Conservation (phyloP, 768 basidiomycete species). For the Leccinellum luteum region DNA sequence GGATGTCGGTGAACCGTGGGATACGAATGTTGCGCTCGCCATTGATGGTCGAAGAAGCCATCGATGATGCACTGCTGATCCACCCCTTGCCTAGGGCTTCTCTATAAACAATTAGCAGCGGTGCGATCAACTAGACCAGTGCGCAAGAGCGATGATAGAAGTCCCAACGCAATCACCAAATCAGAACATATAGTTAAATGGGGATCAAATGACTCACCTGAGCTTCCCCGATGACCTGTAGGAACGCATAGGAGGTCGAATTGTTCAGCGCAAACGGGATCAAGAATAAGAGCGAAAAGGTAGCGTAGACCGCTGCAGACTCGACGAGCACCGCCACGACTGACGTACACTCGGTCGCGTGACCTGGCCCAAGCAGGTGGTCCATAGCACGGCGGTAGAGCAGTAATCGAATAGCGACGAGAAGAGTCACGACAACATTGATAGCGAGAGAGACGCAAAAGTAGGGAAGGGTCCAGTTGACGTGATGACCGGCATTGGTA, state of each 20-base stretch:
- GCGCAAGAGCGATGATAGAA: not conserved
- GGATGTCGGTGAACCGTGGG: conserved; percentile 23
- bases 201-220: conserved; percentile 24
- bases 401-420: conserved; percentile 27
- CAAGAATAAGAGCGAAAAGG: conserved; percentile 26
- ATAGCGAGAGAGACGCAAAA: conserved; percentile 24
- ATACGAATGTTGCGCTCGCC: conserved; percentile 10
- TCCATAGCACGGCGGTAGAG: conserved; percentile 24
- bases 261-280: conserved; percentile 24
- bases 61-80: conserved; percentile 20
- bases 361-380: conserved; percentile 21
- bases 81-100: conserved; percentile 39
- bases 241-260: conserved; percentile 31
- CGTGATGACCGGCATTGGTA: conserved; percentile 4
- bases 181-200: not conserved
- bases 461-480: conserved; percentile 31
- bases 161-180: not conserved
- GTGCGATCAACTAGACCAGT: conserved; percentile 33
- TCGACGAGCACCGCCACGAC: conserved; percentile 27
- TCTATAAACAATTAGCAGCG: conserved; percentile 38
- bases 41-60: not conserved
- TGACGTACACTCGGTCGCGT: conserved; percentile 23
- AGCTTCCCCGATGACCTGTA: conserved; percentile 35
- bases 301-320: conserved; percentile 30
- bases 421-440: conserved; percentile 24